These are phyloP conservation scores for Hanseniaspora thailandica DNA, from an alignment of 805 yeast species.

Conservation along the genomic window DNA sequence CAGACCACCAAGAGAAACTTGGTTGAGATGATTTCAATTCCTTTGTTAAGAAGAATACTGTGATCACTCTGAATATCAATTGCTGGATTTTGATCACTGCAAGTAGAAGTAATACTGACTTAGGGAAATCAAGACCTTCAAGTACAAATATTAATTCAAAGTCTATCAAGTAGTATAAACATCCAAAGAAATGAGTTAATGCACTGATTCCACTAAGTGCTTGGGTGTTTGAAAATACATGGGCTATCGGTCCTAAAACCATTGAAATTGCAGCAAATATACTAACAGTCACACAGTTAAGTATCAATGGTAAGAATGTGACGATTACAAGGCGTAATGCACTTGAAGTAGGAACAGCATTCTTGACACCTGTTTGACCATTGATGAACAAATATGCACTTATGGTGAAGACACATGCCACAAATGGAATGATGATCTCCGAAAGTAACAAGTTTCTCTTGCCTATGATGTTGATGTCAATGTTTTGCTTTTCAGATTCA, in stretches of 20 bases:
- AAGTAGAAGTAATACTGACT: slow-evolving; percentile 51
- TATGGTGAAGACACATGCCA: slow-evolving; percentile 57
- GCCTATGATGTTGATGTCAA: slow-evolving; percentile 63
- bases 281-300: slow-evolving; percentile 27
- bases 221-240: slow-evolving; percentile 22
- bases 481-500: slow-evolving; percentile 49
- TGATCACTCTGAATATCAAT: slow-evolving; percentile 41
- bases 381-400: slow-evolving; percentile 71
- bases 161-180: slow-evolving; percentile 40
- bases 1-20: slow-evolving; percentile 71
- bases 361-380: slow-evolving; percentile 69
- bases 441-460: slow-evolving; percentile 66
- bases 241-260: slow-evolving; percentile 38
- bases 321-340: slow-evolving; percentile 49
- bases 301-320: slow-evolving; percentile 37
- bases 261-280: slow-evolving; percentile 36
- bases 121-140: slow-evolving; percentile 55
- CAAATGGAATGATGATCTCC: slow-evolving; percentile 62
- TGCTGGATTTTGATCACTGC: slow-evolving; percentile 46
- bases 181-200: slow-evolving; percentile 42
- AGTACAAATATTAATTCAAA: slow-evolving; percentile 56
- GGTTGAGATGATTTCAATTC: slow-evolving; percentile 51
- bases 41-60: slow-evolving; percentile 42
- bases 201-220: slow-evolving; percentile 40
- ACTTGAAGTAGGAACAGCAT: slow-evolving; percentile 43